Evolutionary conservation across 176 grass and related monocot genomes (phyloP).

Genomic region (Oropetium thomaeum): DNA sequence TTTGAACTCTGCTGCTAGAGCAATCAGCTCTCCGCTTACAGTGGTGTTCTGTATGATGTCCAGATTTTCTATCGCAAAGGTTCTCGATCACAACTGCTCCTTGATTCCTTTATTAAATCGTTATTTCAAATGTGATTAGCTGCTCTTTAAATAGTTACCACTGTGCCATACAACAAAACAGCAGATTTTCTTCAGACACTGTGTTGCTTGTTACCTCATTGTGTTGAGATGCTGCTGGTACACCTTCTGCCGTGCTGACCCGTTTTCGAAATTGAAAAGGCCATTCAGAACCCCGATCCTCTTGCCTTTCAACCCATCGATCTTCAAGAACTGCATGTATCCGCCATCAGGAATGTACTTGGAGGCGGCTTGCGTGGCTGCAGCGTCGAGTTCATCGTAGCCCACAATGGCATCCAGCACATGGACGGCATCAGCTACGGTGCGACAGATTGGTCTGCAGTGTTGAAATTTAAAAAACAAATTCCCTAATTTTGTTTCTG

Average conservation of each 20-base stretch:
- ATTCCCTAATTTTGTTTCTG: too few species aligned
- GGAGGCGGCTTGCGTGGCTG: slow-evolving; percentile 33
- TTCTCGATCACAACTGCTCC: slow-evolving; percentile 52
- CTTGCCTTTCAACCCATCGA: slow-evolving; percentile 51
- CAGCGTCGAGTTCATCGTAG: slow-evolving; percentile 37
- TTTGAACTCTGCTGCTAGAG: slow-evolving; percentile 61
- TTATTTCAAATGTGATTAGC: background rate
- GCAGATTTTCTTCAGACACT: too few species aligned
- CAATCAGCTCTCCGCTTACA: slow-evolving; percentile 42
- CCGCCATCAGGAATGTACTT: slow-evolving; percentile 55
- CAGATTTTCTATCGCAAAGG: slow-evolving; percentile 45
- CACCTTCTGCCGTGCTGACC: slow-evolving; percentile 5
- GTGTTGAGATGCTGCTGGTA: slow-evolving; percentile 46
- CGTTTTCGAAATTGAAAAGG: slow-evolving; percentile 34
- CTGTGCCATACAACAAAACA: too few species aligned
- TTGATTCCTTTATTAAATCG: slow-evolving; percentile 18
- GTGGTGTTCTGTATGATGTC: slow-evolving; percentile 40
- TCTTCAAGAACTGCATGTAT: slow-evolving; percentile 58
- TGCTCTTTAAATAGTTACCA: background rate
- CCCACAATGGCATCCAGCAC: slow-evolving; percentile 58
- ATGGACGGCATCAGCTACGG: slow-evolving; percentile 49
- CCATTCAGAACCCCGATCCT: slow-evolving; percentile 37
- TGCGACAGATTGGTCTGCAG: slow-evolving; percentile 58
- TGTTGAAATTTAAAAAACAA: background rate
- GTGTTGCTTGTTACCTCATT: slow-evolving; percentile 46